These are phyloP conservation scores for Leptodermis oblonga DNA, from an alignment of 257 asterid species.

Conservation along the genomic window DNA sequence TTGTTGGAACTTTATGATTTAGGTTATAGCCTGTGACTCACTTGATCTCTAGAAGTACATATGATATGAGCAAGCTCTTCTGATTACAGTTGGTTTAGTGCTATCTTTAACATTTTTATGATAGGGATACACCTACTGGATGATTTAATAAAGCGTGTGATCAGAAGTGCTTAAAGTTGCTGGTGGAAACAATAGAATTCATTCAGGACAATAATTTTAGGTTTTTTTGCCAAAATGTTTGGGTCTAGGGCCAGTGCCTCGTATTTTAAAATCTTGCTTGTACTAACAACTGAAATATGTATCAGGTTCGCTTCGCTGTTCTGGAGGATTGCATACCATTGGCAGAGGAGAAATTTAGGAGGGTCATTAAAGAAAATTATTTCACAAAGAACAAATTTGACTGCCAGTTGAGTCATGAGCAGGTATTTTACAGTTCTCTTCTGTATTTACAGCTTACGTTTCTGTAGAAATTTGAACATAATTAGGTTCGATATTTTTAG, in stretches of 20 bases:
- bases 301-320: conserved; percentile 70
- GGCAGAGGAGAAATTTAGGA: conserved; percentile 81
- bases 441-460: background rate
- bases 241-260: background rate
- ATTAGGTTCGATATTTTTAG: background rate
- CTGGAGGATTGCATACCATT: conserved; percentile 68
- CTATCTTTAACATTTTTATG: background rate
- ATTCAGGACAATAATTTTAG: background rate
- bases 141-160: background rate
- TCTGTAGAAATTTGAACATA: background rate
- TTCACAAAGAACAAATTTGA: conserved; percentile 59
- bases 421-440: conserved; percentile 35
- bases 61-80: background rate
- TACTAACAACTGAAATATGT: conserved; percentile 15
- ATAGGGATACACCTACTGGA: background rate
- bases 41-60: background rate
- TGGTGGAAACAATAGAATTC: background rate
- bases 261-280: conserved; percentile 9
- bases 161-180: background rate
- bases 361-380: conserved; percentile 60
- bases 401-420: conserved; percentile 59
- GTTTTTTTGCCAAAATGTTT: background rate
- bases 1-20: too few relatives aligned
- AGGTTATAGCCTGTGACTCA: background rate
- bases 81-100: background rate